phyloP scores from a whole-genome alignment of 75 land plant species.

The Picea sitchensis region DNA sequence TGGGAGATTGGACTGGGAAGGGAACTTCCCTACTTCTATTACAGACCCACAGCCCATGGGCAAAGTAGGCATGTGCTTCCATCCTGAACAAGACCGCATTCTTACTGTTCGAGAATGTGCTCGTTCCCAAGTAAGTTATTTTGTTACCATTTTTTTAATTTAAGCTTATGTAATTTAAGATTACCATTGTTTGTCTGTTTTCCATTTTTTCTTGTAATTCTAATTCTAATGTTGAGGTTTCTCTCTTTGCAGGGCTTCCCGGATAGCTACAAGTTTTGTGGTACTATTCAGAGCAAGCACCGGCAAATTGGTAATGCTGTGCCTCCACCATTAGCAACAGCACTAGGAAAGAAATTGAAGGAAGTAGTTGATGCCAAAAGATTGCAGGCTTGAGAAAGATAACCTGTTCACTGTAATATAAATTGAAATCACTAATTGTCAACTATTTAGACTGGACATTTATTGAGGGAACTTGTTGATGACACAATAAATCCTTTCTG shows the following conservation, averaged over 20 bases:
- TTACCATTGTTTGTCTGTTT: too few relatives aligned
- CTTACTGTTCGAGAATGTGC: constrained; percentile 97
- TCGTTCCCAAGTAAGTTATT: constrained; percentile 72
- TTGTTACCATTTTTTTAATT: not conserved
- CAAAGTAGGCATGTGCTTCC: constrained; percentile 99
- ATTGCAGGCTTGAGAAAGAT: not conserved
- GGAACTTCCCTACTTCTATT: constrained; percentile 70
- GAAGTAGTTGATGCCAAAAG: constrained; percentile 46
- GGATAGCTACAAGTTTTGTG: constrained; percentile 72
- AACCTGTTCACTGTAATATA: too few relatives aligned
- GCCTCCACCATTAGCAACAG: constrained; percentile 88
- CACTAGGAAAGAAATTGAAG: constrained; percentile 82
- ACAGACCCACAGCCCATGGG: constrained; percentile 99
- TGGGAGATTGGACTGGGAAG: constrained; percentile 74
- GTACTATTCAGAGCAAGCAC: constrained; percentile 78
- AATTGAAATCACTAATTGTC: too few relatives aligned
- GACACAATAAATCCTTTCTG: too few relatives aligned
- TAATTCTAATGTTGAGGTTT: not conserved
- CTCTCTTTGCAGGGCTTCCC: constrained; percentile 77
- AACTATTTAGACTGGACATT: too few relatives aligned
- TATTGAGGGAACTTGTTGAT: too few relatives aligned
- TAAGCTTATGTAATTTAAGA: too few relatives aligned
- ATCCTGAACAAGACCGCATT: constrained; percentile 96
- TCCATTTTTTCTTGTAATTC: too few relatives aligned
- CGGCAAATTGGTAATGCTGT: constrained; percentile 97